A percentile compares a stretch with the other conserved stretches of the same genome.
phyloP scores from a whole-genome alignment of 768 basidiomycete species.

The Fomitopsis serialis region DNA sequence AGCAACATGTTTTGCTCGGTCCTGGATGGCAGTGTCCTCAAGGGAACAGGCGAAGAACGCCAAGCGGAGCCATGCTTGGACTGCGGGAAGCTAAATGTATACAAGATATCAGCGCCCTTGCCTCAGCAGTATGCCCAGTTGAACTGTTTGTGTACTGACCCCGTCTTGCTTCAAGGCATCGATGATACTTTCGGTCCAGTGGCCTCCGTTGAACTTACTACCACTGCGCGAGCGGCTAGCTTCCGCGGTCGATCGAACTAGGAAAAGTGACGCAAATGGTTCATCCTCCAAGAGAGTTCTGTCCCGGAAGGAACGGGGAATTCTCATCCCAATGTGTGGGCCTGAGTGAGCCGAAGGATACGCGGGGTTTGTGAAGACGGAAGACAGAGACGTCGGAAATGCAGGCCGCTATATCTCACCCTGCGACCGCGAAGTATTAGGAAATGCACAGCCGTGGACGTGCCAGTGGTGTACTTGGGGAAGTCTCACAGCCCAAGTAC shows the following conservation, averaged over 20 bases:
- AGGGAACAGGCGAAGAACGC: not conserved
- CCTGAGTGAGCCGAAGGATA: not conserved
- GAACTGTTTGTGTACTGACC: not conserved
- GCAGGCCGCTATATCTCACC: too few relatives aligned
- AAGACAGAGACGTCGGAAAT: too few relatives aligned
- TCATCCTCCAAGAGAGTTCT: constrained; percentile 15
- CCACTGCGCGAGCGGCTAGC: not conserved
- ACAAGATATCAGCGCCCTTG: too few relatives aligned
- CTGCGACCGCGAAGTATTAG: too few relatives aligned
- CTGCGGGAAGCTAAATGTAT: not conserved
- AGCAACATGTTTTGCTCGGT: not conserved
- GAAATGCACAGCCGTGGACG: too few relatives aligned
- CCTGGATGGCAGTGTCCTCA: not conserved
- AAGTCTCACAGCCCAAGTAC: too few relatives aligned
- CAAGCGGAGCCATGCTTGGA: not conserved
- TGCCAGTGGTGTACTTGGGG: too few relatives aligned
- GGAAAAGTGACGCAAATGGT: constrained; percentile 17
- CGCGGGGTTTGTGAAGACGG: too few relatives aligned
- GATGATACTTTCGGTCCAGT: not conserved
- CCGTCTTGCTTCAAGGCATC: not conserved
- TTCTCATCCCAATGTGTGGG: constrained; percentile 1
- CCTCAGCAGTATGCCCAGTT: too few relatives aligned
- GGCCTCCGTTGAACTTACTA: constrained; percentile 1
- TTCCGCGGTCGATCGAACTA: not conserved
- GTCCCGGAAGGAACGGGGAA: constrained; percentile 15